Conservation (phyloP, 495 filamentous ascomycete genomes). For the Neurospora sp. region DNA sequence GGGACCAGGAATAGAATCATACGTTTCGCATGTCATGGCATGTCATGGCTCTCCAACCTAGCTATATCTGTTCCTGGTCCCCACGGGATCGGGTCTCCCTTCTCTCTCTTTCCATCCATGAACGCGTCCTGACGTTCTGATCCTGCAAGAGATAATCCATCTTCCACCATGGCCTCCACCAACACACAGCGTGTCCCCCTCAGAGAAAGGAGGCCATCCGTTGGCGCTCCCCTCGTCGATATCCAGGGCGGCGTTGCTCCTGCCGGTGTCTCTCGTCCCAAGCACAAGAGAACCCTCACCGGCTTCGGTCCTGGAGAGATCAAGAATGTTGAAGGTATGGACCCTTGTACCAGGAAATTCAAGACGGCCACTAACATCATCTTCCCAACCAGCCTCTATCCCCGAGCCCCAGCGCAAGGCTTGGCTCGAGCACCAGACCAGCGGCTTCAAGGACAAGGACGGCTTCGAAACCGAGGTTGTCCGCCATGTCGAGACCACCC, state of each 20-base stretch:
- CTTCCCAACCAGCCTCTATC: conserved; percentile 45
- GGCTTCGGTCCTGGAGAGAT: conserved; percentile 85
- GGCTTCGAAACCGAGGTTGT: conserved; percentile 69
- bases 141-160: neutral
- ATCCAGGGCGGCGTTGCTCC: conserved; percentile 73
- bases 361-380: conserved; percentile 8
- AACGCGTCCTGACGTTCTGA: neutral
- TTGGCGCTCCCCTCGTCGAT: conserved; percentile 70
- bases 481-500: conserved; percentile 89
- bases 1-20: neutral
- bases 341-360: neutral
- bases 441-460: conserved; percentile 62
- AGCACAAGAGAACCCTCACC: conserved; percentile 90
- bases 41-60: neutral
- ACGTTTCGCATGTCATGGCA: neutral
- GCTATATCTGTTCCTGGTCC: neutral
- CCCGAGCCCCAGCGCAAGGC: conserved; percentile 80
- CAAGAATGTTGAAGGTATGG: conserved; percentile 74
- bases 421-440: conserved; percentile 69
- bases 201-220: conserved; percentile 58
- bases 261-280: conserved; percentile 61
- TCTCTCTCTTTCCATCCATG: neutral
- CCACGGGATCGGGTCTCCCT: neutral
- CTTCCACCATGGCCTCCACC: neutral
- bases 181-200: conserved; percentile 23